A percentile compares a stretch with the other conserved stretches of the same genome.
Evolutionary conservation across 139 green algal genomes (phyloP).

Genomic region (Chlamydomonas incerta): DNA sequence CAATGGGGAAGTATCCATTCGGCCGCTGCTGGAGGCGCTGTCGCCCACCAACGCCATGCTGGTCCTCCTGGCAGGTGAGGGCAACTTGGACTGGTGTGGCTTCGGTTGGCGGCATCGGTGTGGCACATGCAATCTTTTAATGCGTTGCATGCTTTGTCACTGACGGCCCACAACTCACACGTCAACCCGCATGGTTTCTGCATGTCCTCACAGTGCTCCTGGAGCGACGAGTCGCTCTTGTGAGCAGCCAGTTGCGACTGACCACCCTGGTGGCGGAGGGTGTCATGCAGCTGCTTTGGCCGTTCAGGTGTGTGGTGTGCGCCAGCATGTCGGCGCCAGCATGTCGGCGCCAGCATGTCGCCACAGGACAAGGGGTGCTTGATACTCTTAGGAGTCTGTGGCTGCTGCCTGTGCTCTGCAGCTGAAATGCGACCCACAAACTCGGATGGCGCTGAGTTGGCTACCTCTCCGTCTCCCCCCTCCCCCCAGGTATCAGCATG

Average conservation of each 20-base stretch:
- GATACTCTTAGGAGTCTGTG: too few relatives aligned
- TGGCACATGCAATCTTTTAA: too few relatives aligned
- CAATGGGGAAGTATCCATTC: conserved; percentile 48
- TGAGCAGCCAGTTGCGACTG: conserved; percentile 44
- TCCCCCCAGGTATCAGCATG: conserved; percentile 53
- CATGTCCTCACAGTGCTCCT: conserved; percentile 52
- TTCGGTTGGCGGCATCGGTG: neutral
- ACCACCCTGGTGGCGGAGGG: conserved; percentile 54
- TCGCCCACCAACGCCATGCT: conserved; percentile 43
- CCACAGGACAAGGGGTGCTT: too few relatives aligned
- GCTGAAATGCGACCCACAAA: too few relatives aligned
- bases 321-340: too few relatives aligned
- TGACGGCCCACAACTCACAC: too few relatives aligned
- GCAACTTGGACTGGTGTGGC: neutral
- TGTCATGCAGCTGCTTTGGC: conserved; percentile 61
- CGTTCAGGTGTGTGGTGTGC: conserved; percentile 42
- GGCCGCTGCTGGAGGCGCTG: conserved; percentile 55
- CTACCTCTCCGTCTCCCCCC: neutral
- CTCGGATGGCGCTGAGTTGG: too few relatives aligned
- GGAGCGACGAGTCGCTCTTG: conserved; percentile 62
- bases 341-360: too few relatives aligned
- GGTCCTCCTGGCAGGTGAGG: conserved; percentile 54
- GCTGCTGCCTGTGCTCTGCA: too few relatives aligned
- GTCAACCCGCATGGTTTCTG: too few relatives aligned
- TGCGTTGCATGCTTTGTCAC: too few relatives aligned